Evolutionary conservation across 148 eudicot species (phyloP).

Genomic region (Silene latifolia): DNA sequence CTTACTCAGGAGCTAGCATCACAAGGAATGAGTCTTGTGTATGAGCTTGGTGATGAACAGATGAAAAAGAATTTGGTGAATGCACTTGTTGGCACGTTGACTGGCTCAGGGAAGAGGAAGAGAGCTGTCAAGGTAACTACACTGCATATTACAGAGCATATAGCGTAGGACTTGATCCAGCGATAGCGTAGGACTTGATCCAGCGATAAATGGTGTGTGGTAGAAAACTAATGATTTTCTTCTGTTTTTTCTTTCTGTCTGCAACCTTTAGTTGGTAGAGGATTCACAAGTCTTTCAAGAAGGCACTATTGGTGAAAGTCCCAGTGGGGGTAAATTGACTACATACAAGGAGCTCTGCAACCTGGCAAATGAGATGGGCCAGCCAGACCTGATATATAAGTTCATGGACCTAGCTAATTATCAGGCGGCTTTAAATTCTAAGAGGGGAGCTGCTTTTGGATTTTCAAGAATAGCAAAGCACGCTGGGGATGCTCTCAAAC

Average conservation of each 20-base stretch:
- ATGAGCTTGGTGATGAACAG: constrained; percentile 80
- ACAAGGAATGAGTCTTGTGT: constrained; percentile 95
- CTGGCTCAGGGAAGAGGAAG: constrained; percentile 97
- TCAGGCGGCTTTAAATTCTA: constrained; percentile 90
- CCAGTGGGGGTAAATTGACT: constrained; percentile 80
- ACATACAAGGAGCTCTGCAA: constrained; percentile 95
- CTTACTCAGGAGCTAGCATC: constrained; percentile 95
- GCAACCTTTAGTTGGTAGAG: constrained; percentile 65
- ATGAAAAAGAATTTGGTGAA: constrained; percentile 86
- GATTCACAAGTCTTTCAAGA: constrained; percentile 94
- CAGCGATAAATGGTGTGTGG: background rate
- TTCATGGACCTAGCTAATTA: constrained; percentile 98
- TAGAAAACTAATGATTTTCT: constrained; percentile 12
- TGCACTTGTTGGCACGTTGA: constrained; percentile 89
- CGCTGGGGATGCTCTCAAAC: constrained; percentile 92
- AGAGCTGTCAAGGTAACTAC: constrained; percentile 77
- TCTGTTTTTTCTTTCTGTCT: constrained; percentile 6
- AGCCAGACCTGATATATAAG: constrained; percentile 90
- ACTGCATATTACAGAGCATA: background rate
- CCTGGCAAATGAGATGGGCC: constrained; percentile 98
- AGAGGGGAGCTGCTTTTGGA: constrained; percentile 99
- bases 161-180: background rate
- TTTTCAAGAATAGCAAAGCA: constrained; percentile 95
- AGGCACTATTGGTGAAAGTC: constrained; percentile 82
- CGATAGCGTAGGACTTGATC: constrained; percentile 1